A percentile compares a stretch with the other conserved stretches of the same genome.
phyloP scores from a whole-genome alignment of 2,329 filamentous ascomycete species.

The Fusarium tuaranense region DNA sequence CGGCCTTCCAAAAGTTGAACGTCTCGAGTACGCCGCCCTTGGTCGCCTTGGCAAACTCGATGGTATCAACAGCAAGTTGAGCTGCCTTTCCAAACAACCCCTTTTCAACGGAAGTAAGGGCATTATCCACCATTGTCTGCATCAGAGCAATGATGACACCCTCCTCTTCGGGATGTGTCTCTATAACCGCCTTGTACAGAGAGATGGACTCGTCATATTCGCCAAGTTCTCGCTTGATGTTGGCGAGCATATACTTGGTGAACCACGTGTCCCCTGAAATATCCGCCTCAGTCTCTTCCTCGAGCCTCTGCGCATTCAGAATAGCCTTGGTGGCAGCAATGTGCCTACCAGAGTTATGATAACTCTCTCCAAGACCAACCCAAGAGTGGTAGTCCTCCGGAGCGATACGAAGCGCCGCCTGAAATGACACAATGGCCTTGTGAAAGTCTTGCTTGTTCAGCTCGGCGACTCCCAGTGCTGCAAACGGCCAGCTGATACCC shows the following conservation, averaged over 20 bases:
- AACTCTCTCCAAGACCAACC: slow-evolving; percentile 97
- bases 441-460: slow-evolving; percentile 93
- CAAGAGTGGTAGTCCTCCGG: slow-evolving; percentile 94
- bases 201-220: slow-evolving; percentile 85
- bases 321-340: slow-evolving; percentile 96
- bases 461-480: slow-evolving; percentile 92
- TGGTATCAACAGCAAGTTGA: slow-evolving; percentile 75
- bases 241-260: slow-evolving; percentile 95
- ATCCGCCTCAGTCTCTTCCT: slow-evolving; percentile 65
- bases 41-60: slow-evolving; percentile 75
- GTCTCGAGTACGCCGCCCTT: slow-evolving; percentile 72
- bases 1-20: slow-evolving; percentile 95
- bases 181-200: slow-evolving; percentile 80
- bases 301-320: slow-evolving; percentile 82
- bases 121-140: slow-evolving; percentile 87
- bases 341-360: slow-evolving; percentile 92
- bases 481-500: slow-evolving; percentile 95
- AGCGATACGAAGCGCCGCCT: slow-evolving; percentile 85
- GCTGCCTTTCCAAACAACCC: slow-evolving; percentile 89
- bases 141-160: slow-evolving; percentile 89
- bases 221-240: slow-evolving; percentile 92
- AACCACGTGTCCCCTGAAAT: slow-evolving; percentile 85
- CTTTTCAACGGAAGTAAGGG: slow-evolving; percentile 80
- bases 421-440: slow-evolving; percentile 91
- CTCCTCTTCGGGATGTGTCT: slow-evolving; percentile 77